phyloP scores from a whole-genome alignment of 2,329 filamentous ascomycete genomes.

The Dryadomyces sulphureus region DNA sequence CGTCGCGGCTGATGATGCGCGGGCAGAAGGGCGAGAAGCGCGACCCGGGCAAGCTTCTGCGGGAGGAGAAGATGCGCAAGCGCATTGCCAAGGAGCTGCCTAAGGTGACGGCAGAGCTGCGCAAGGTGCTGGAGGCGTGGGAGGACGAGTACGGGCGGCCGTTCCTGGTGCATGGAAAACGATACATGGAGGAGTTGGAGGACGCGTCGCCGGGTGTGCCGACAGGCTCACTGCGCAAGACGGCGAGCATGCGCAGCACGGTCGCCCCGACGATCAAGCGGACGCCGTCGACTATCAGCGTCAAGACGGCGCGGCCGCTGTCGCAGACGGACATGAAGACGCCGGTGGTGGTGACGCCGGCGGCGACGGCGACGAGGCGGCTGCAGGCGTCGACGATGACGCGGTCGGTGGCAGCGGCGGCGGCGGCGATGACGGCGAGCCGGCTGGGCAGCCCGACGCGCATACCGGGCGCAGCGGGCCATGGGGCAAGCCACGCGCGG shows the following conservation, averaged over 20 bases:
- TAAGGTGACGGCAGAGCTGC: slow-evolving; percentile 75
- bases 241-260: not conserved
- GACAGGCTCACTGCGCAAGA: not conserved
- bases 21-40: slow-evolving; percentile 88
- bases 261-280: not conserved
- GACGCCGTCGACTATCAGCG: slow-evolving; percentile 4
- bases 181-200: slow-evolving; percentile 73
- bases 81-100: slow-evolving; percentile 90
- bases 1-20: slow-evolving; percentile 80
- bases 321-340: slow-evolving; percentile 36
- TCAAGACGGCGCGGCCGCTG: slow-evolving; percentile 8
- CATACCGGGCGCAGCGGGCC: not conserved
- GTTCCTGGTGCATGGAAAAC: slow-evolving; percentile 83
- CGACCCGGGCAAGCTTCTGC: slow-evolving; percentile 81
- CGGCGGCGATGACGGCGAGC: slow-evolving; percentile 30
- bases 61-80: slow-evolving; percentile 98
- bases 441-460: slow-evolving; percentile 55
- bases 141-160: slow-evolving; percentile 89
- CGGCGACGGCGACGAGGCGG: slow-evolving; percentile 21
- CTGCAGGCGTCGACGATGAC: slow-evolving; percentile 12
- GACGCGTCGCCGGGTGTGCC: slow-evolving; percentile 15
- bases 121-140: slow-evolving; percentile 68
- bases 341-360: slow-evolving; percentile 40
- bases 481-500: too few species aligned
- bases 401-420: slow-evolving; percentile 3